A percentile compares a stretch with the other conserved stretches of the same genome.
Evolutionary conservation across 1,139 yeast species (phyloP).

Genomic region (Arxiozyma slooffiae): DNA sequence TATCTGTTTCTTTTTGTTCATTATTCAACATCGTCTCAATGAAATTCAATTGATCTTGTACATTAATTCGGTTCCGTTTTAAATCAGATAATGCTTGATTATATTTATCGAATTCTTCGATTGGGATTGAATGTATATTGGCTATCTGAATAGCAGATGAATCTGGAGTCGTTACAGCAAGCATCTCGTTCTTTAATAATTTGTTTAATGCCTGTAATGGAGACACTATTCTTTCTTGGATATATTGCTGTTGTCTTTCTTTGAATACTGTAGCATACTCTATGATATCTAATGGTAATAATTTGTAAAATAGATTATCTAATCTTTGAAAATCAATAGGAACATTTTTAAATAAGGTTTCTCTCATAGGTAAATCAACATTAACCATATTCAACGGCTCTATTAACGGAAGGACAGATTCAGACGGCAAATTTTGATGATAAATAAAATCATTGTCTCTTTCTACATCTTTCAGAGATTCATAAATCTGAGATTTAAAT

Average conservation of each 20-base stretch:
- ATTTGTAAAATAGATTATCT: constrained; percentile 40
- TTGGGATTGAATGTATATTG: constrained; percentile 3
- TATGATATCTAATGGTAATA: constrained; percentile 58
- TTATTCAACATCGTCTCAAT: constrained; percentile 40
- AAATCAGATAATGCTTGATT: constrained; percentile 13
- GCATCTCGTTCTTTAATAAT: constrained; percentile 30
- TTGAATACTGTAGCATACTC: constrained; percentile 60
- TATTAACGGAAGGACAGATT: constrained; percentile 39
- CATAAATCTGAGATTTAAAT: constrained; percentile 37
- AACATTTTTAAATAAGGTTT: constrained; percentile 2
- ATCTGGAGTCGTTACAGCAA: background rate
- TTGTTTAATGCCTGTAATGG: constrained; percentile 47
- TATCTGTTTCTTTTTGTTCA: constrained; percentile 53
- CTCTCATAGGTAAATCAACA: constrained; percentile 1
- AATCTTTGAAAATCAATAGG: background rate
- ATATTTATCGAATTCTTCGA: constrained; percentile 13
- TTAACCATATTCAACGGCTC: constrained; percentile 50
- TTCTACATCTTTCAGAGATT: constrained; percentile 48
- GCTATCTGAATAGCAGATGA: background rate
- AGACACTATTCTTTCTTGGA: constrained; percentile 40
- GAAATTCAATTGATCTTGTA: constrained; percentile 29
- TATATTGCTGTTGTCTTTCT: constrained; percentile 52
- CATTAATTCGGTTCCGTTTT: constrained; percentile 8
- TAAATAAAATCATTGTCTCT: constrained; percentile 77
- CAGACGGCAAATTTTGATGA: constrained; percentile 52